Conservation (phyloP, 805 yeast genomes). For the Candida michaelii region DNA sequence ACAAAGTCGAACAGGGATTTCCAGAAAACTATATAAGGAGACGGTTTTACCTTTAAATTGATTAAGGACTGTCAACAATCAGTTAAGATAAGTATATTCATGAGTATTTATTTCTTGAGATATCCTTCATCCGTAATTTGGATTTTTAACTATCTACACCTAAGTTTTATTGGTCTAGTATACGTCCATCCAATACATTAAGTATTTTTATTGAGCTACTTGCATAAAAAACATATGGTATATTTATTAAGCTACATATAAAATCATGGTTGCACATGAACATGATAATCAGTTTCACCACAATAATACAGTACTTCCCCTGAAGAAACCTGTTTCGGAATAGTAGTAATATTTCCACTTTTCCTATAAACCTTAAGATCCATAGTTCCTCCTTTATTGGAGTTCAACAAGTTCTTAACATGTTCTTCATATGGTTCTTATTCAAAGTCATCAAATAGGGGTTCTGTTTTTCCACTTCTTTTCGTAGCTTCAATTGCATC, state of each 20-base stretch:
- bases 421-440: neutral
- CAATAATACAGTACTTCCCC: conserved; percentile 1
- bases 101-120: no score
- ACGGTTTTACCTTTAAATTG: no score
- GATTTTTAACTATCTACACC: no score
- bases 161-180: no score
- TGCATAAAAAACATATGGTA: neutral
- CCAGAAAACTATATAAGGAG: no score
- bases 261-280: neutral
- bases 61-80: no score
- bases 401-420: neutral
- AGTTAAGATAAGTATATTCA: no score
- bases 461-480: neutral
- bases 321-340: neutral
- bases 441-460: neutral
- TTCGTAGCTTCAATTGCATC: neutral
- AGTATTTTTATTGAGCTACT: neutral
- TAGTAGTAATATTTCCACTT: neutral
- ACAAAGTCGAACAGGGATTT: no score
- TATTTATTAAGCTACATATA: neutral
- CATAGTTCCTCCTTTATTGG: neutral
- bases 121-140: no score
- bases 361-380: neutral
- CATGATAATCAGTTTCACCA: neutral
- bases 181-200: neutral